Base-by-base conservation (phyloP, 805 yeast genomes). In the Saccharomycopsis microspora region DNA sequence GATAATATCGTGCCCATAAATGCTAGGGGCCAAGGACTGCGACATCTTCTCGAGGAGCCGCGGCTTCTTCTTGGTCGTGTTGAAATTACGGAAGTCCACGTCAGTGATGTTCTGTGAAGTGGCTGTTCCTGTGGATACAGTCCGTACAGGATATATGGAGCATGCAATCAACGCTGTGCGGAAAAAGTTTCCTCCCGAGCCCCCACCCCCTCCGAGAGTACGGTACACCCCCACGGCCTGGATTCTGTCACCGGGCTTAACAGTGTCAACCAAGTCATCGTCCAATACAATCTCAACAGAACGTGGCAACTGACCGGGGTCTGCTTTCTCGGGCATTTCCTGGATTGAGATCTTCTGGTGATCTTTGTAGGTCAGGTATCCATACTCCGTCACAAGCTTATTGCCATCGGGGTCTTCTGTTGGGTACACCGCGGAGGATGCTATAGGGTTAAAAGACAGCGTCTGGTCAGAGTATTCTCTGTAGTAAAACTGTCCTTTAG, bases 281-380 rank as follows among this genome's bases (percentile, higher is more conserved):
- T 90, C 96, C 58, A 93, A 67, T n/a, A 90, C 77, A 29, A 90
- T 83, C 60, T 93, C 98, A 35, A 93, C 75, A 3, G 95, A 81
- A 58, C 97, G 74, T 35, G 98, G 98, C 54, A 93, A 71, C 66
- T 90, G 97, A 48, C 98, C 98, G 0, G 97, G 95, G 10, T 97
- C 98, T 1, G 97, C 96, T 54, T 82, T 73, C 67, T 93, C 97
- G 1, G 98, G 97, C 86, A 93, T 85, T 67, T 93, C 98, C 64
- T 93, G 98, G 36, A 93, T 82, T 0, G 96, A 78, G 36, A 93
- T 75, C 38, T 87, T 83, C 66, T 93, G 98, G 62, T 90, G 96
- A 65, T 93, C 98, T 57, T 90, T 74, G 63, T 86, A 93, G 32
- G 94, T 87, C 5, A 89, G 82, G 60, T 80, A 84, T 1, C 98